Evolutionary conservation across 1,284 basidiomycete species (phyloP).

Genomic region (Trichosporon asahii): DNA sequence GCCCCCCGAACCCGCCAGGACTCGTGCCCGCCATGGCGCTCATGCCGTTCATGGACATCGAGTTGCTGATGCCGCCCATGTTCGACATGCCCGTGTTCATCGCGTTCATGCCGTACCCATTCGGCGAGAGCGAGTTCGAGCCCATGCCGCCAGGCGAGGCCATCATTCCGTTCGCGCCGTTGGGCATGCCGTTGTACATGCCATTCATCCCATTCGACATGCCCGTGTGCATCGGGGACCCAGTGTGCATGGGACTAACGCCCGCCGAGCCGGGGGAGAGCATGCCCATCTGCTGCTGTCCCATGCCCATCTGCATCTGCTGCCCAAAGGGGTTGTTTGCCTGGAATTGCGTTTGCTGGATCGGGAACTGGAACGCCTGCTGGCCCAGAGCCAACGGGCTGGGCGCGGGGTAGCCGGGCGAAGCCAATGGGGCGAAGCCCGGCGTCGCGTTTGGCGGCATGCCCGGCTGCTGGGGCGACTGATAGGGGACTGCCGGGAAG

Average conservation of each 20-base stretch:
- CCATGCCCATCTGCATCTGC: background rate
- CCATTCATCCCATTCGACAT: no score
- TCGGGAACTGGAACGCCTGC: constrained; percentile 19
- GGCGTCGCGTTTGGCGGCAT: constrained; percentile 4
- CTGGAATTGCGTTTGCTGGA: background rate
- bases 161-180: constrained; percentile 15
- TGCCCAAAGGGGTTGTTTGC: background rate
- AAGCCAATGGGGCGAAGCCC: constrained; percentile 9
- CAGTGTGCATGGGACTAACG: background rate
- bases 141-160: constrained; percentile 2
- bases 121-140: background rate
- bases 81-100: background rate
- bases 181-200: background rate
- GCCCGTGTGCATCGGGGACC: no score
- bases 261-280: background rate
- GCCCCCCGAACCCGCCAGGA: no score
- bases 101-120: constrained; percentile 8
- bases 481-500: constrained; percentile 16
- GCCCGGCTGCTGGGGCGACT: constrained; percentile 8
- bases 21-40: no score
- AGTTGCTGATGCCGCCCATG: no score
- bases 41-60: no score
- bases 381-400: constrained; percentile 21
- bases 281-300: background rate
- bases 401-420: constrained; percentile 4